phyloP scores from a whole-genome alignment of 495 filamentous ascomycete genomes.

The Thermothielavioides terrestris region DNA sequence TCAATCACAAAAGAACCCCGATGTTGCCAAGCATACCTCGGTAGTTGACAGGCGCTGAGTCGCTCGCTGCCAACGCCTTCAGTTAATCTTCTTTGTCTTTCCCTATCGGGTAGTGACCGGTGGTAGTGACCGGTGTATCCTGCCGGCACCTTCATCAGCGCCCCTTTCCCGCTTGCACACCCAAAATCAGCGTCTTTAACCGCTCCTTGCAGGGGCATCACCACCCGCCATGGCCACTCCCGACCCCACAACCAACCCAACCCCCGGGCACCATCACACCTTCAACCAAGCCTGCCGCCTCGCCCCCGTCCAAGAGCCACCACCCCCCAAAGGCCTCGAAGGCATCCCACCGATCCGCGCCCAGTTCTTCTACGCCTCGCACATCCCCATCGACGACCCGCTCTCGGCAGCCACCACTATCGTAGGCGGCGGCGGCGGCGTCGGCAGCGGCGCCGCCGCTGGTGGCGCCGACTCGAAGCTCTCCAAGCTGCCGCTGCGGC shows the following conservation, averaged over 20 bases:
- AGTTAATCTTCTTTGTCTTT: too few relatives aligned
- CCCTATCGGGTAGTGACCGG: too few relatives aligned
- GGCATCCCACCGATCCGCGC: conserved; percentile 48
- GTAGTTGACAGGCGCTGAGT: neutral
- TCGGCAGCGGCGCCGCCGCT: too few relatives aligned
- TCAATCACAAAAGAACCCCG: neutral
- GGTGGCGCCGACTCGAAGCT: conserved; percentile 42
- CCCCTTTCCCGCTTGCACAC: neutral
- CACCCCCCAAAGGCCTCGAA: conserved; percentile 26
- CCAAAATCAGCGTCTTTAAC: neutral
- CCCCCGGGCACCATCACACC: conserved; percentile 31
- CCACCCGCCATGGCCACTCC: conserved; percentile 12
- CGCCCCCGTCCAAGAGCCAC: conserved; percentile 26
- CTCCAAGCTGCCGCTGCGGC: conserved; percentile 53
- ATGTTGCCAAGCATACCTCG: neutral
- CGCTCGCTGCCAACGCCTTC: neutral
- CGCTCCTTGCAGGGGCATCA: neutral
- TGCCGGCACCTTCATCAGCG: neutral
- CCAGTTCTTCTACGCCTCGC: conserved; percentile 76
- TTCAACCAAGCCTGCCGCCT: conserved; percentile 35
- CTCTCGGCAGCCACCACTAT: conserved; percentile 57
- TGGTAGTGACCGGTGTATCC: too few relatives aligned
- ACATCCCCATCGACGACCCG: conserved; percentile 73
- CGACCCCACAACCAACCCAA: conserved; percentile 25
- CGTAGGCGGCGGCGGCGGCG: too few relatives aligned